A percentile compares a stretch with the other conserved stretches of the same genome.
phyloP scores from a whole-genome alignment of 164 flowering plant genomes.

The Piper betle region DNA sequence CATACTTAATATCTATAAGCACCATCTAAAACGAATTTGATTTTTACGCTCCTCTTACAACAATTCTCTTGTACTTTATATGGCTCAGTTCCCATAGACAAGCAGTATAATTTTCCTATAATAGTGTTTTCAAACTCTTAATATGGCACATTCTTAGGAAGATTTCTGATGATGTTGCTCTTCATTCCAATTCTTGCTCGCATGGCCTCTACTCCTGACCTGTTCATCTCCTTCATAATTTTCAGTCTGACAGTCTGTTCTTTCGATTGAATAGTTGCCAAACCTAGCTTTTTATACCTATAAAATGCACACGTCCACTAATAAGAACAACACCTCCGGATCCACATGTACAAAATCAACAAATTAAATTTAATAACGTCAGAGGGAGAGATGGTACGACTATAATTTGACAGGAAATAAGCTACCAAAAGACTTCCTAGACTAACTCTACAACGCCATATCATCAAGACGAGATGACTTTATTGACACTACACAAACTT shows the following conservation, averaged over 20 bases:
- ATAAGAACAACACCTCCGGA: background rate
- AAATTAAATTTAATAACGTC: background rate
- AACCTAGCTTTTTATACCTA: slow-evolving; percentile 91
- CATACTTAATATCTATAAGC: too few relatives aligned
- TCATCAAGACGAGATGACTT: too few relatives aligned
- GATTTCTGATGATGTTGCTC: slow-evolving; percentile 66
- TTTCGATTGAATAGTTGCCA: slow-evolving; percentile 71
- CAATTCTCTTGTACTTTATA: too few relatives aligned
- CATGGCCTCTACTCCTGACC: slow-evolving; percentile 70
- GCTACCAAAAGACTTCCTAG: too few relatives aligned
- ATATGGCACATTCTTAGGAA: slow-evolving; percentile 72
- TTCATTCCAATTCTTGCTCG: slow-evolving; percentile 79
- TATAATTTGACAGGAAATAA: too few relatives aligned
- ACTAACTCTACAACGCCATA: too few relatives aligned
- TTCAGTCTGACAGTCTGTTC: slow-evolving; percentile 73
- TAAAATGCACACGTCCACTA: background rate
- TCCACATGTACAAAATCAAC: background rate
- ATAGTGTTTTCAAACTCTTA: slow-evolving; percentile 4
- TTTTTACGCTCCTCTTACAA: too few relatives aligned
- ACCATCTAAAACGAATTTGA: too few relatives aligned
- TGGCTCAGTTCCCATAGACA: too few relatives aligned
- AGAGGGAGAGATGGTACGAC: background rate
- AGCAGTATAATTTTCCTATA: too few relatives aligned
- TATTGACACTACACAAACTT: background rate
- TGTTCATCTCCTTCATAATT: slow-evolving; percentile 61